These are phyloP conservation scores for Trichoderma harzianum DNA, from an alignment of 2,329 filamentous ascomycete genomes.

Conservation along the genomic window DNA sequence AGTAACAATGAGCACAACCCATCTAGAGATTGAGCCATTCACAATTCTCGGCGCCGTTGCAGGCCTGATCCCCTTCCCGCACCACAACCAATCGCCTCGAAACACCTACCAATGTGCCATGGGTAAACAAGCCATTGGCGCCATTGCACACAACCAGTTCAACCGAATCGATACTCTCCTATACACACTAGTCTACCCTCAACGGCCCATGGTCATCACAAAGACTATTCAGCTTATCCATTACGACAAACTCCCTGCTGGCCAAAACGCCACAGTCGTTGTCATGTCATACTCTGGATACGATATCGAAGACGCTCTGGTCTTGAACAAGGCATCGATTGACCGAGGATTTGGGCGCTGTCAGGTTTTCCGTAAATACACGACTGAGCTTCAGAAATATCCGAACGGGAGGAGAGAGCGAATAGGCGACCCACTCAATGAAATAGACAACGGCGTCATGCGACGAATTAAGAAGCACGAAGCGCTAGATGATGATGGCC, in stretches of 20 bases:
- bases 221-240: conserved; percentile 95
- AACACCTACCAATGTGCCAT: conserved; percentile 99
- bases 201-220: conserved; percentile 95
- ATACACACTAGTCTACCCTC: conserved; percentile 95
- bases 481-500: conserved; percentile 77
- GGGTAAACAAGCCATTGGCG: conserved; percentile 99
- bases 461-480: conserved; percentile 64
- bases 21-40: conserved; percentile 97
- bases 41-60: conserved; percentile 94
- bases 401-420: conserved; percentile 71
- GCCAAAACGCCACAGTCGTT: conserved; percentile 94
- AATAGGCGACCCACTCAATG: conserved; percentile 55
- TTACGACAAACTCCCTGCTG: conserved; percentile 94
- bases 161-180: conserved; percentile 93
- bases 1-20: conserved; percentile 79
- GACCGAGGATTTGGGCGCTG: conserved; percentile 95
- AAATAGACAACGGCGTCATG: conserved; percentile 58
- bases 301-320: conserved; percentile 97
- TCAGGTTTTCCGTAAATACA: conserved; percentile 96
- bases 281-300: conserved; percentile 99
- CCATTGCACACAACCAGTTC: conserved; percentile 97
- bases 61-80: conserved; percentile 93
- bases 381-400: conserved; percentile 82
- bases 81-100: conserved; percentile 97
- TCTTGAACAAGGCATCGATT: conserved; percentile 92